Evolutionary conservation across 2,329 filamentous ascomycete genomes (phyloP).

Genomic region (Verticillium nubilum): DNA sequence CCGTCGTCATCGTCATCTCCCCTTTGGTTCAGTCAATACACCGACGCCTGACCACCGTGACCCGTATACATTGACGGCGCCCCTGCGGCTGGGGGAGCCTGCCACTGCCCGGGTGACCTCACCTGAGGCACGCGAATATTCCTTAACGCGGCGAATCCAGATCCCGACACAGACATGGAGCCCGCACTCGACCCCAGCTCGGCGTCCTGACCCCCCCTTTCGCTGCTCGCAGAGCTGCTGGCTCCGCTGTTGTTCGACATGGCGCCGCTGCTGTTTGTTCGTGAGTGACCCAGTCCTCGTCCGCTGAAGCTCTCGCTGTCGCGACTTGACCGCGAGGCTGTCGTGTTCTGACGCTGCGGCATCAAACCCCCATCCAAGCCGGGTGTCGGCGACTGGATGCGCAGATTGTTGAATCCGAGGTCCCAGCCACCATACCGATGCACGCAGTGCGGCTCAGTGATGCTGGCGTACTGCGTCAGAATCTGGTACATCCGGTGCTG

Average conservation of each 20-base stretch:
- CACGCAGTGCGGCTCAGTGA: conserved; percentile 49
- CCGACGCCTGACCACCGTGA: conserved; percentile 1
- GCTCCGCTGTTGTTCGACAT: conserved; percentile 27
- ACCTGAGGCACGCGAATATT: conserved; percentile 10
- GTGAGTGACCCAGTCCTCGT: conserved; percentile 20
- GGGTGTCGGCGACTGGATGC: conserved; percentile 9
- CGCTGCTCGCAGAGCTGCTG: conserved; percentile 16
- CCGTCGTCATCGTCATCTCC: not conserved
- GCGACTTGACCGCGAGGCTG: conserved; percentile 10
- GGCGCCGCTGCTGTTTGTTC: conserved; percentile 26
- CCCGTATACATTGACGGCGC: not conserved
- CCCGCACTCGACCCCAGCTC: conserved; percentile 18
- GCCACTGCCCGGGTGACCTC: conserved; percentile 7
- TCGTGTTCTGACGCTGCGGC: conserved; percentile 8
- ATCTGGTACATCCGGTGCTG: conserved; percentile 48
- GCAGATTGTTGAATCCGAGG: conserved; percentile 21
- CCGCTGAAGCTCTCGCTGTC: conserved; percentile 13
- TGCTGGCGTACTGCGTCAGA: conserved; percentile 40
- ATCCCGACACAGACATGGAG: conserved; percentile 2
- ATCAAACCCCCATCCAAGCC: conserved; percentile 6
- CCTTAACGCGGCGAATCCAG: conserved; percentile 7
- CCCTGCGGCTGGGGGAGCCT: not conserved
- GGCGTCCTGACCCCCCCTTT: conserved; percentile 1
- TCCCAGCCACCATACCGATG: conserved; percentile 36
- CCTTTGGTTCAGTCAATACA: not conserved